Evolutionary conservation across 768 basidiomycete genomes (phyloP).

Genomic region (Pisolithus sp.): DNA sequence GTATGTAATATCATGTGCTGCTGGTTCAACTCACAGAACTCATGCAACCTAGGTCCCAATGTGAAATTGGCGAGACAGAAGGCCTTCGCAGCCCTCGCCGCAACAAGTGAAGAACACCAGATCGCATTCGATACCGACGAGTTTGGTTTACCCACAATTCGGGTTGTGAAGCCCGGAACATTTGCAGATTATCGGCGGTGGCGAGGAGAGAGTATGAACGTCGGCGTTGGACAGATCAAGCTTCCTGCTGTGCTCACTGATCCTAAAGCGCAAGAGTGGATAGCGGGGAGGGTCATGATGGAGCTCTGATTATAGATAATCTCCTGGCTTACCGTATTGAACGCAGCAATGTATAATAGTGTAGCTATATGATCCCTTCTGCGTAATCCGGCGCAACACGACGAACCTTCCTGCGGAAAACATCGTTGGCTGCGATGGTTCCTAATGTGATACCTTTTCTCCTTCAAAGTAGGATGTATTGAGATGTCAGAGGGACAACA

Average conservation of each 20-base stretch:
- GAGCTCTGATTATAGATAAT: slow-evolving; percentile 4
- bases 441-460: too few relatives aligned
- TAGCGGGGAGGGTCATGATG: slow-evolving; percentile 3
- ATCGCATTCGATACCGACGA: neutral
- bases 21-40: neutral
- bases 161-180: slow-evolving; percentile 8
- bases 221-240: slow-evolving; percentile 12
- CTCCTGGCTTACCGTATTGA: too few relatives aligned
- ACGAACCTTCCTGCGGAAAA: too few relatives aligned
- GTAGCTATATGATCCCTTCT: too few relatives aligned
- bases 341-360: too few relatives aligned
- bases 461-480: too few relatives aligned
- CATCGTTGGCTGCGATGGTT: too few relatives aligned
- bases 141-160: slow-evolving; percentile 8
- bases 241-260: slow-evolving; percentile 10
- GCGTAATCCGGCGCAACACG: too few relatives aligned
- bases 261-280: slow-evolving; percentile 3
- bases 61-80: slow-evolving; percentile 1
- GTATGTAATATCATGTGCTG: neutral
- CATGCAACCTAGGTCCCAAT: slow-evolving; percentile 1
- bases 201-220: slow-evolving; percentile 6
- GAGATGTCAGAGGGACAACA: too few relatives aligned
- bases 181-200: slow-evolving; percentile 7
- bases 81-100: slow-evolving; percentile 6
- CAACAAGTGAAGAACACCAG: neutral